Evolutionary conservation across 352 stramenopile species (phyloP).

Genomic region (Phytophthora brassicae): DNA sequence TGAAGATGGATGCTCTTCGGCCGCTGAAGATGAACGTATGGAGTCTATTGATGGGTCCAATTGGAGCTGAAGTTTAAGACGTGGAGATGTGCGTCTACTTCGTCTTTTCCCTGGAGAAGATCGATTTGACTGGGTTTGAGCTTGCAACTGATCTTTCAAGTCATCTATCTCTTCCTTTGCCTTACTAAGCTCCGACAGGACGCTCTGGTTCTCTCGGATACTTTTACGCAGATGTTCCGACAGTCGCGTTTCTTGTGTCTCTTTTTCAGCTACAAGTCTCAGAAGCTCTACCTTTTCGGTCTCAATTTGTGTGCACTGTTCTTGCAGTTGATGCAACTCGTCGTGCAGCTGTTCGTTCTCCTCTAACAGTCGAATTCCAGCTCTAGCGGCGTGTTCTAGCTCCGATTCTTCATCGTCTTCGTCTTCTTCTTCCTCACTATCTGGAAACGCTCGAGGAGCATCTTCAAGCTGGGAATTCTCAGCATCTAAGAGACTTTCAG

Average conservation of each 20-base stretch:
- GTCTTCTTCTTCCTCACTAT: constrained; percentile 26
- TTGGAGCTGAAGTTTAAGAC: constrained; percentile 25
- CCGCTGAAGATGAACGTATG: neutral
- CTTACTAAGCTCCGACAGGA: constrained; percentile 48
- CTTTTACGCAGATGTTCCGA: constrained; percentile 50
- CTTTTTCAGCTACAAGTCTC: constrained; percentile 43
- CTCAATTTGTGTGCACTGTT: constrained; percentile 38
- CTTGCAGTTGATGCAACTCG: constrained; percentile 50
- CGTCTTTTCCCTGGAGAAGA: constrained; percentile 33
- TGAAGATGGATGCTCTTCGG: constrained; percentile 24
- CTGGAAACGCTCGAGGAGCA: constrained; percentile 15
- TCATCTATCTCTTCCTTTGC: constrained; percentile 36
- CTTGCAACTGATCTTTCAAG: constrained; percentile 28
- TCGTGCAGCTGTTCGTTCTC: constrained; percentile 72
- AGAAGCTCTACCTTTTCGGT: constrained; percentile 43
- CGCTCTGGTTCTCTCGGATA: constrained; percentile 58
- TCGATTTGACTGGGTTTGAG: constrained; percentile 10
- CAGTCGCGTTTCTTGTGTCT: constrained; percentile 37
- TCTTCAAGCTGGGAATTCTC: constrained; percentile 23
- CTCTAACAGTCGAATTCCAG: constrained; percentile 67
- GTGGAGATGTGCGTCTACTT: constrained; percentile 13
- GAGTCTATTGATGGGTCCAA: constrained; percentile 11
- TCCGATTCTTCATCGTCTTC: constrained; percentile 41
- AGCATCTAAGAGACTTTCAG: constrained; percentile 1
- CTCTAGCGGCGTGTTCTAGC: constrained; percentile 59